These are phyloP conservation scores for Diaporthe vexans DNA, from an alignment of 2,329 filamentous ascomycete species.

Conservation along the genomic window DNA sequence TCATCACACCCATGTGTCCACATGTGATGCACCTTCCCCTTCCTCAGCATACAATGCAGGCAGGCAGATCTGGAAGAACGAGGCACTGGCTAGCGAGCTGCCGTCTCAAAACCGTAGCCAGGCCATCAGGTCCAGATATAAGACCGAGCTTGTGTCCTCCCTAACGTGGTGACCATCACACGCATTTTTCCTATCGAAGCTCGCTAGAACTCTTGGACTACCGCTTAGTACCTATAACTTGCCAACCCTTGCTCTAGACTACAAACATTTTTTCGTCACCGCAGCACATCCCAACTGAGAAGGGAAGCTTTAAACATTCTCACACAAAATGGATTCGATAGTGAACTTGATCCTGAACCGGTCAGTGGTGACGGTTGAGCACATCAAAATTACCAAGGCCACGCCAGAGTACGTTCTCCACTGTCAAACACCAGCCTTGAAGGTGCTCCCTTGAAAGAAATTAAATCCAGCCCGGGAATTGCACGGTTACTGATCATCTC, in stretches of 20 bases:
- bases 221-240: background rate
- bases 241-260: background rate
- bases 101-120: background rate
- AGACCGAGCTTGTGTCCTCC: conserved; percentile 8
- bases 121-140: background rate
- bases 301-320: background rate
- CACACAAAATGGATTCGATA: conserved; percentile 46
- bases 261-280: background rate
- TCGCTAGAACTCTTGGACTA: background rate
- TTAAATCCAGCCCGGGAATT: background rate
- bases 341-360: conserved; percentile 49
- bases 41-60: background rate
- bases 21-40: conserved; percentile 24
- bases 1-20: conserved; percentile 2
- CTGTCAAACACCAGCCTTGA: background rate
- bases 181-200: background rate
- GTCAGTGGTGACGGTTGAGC: conserved; percentile 48
- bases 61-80: background rate
- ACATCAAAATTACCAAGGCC: conserved; percentile 50
- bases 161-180: background rate
- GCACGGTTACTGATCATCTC: conserved; percentile 18
- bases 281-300: background rate
- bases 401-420: conserved; percentile 48
- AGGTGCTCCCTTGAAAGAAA: background rate
- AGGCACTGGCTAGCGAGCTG: conserved; percentile 18